phyloP scores from a whole-genome alignment of 2,329 filamentous ascomycete genomes.

The Hymenoscyphus albidus region DNA sequence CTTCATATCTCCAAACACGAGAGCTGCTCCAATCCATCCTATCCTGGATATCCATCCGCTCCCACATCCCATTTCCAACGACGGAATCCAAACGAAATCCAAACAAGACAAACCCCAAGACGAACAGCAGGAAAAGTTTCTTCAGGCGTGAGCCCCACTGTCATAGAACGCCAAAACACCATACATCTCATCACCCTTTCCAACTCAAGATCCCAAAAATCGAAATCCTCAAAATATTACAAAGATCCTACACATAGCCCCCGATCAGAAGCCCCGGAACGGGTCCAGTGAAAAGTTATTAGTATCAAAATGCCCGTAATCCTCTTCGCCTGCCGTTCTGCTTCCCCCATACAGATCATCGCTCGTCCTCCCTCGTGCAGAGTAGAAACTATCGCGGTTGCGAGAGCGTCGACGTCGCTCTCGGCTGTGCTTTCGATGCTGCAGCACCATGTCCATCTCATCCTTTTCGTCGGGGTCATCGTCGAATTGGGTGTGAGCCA shows the following conservation, averaged over 20 bases:
- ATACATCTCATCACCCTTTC: not conserved
- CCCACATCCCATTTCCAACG: not conserved
- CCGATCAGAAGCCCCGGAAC: constrained; percentile 54
- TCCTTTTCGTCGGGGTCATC: constrained; percentile 34
- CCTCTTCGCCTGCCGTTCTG: constrained; percentile 49
- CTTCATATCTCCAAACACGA: no score
- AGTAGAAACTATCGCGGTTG: constrained; percentile 32
- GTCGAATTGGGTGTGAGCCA: constrained; percentile 39
- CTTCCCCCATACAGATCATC: constrained; percentile 49
- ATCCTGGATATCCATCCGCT: no score
- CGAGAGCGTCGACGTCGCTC: constrained; percentile 29
- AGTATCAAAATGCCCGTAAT: constrained; percentile 40
- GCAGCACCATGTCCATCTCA: constrained; percentile 31
- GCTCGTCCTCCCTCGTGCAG: constrained; percentile 35
- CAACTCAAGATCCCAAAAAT: not conserved
- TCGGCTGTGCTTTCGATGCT: constrained; percentile 28
- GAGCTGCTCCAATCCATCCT: no score
- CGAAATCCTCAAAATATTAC: no score
- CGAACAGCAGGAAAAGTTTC: not conserved
- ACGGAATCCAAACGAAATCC: not conserved
- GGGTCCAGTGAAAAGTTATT: constrained; percentile 51
- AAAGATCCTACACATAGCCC: not conserved
- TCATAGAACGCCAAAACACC: constrained; percentile 2
- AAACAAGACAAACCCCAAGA: not conserved
- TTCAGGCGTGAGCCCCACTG: constrained; percentile 1